Evolutionary conservation across 257 asterid species (phyloP).

Genomic region (Osmanthus fragrans): DNA sequence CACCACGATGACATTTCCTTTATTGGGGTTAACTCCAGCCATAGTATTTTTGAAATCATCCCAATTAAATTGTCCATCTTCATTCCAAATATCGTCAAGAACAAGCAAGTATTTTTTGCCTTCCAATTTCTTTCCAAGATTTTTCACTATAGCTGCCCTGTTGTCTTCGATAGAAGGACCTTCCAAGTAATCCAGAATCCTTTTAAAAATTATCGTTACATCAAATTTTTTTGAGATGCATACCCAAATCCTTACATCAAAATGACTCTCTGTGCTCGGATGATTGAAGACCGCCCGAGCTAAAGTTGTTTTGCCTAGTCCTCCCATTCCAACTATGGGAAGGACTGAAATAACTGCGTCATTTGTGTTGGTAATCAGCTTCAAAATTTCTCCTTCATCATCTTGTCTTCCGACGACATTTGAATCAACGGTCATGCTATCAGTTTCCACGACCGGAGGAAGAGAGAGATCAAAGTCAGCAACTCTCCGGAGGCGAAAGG

Average conservation of each 20-base stretch:
- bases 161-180: not conserved
- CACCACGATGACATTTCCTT: constrained; percentile 16
- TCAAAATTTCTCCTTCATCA: constrained; percentile 10
- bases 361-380: not conserved
- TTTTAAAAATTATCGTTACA: not conserved
- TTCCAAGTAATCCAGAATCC: constrained; percentile 9
- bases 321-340: constrained; percentile 32
- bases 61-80: constrained; percentile 15
- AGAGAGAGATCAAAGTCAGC: not conserved
- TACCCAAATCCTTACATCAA: constrained; percentile 22
- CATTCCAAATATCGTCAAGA: constrained; percentile 32
- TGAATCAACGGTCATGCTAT: not conserved
- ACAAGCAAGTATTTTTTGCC: constrained; percentile 21
- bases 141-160: constrained; percentile 1
- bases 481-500: constrained; percentile 3
- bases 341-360: constrained; percentile 5
- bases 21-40: not conserved
- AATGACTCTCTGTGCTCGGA: not conserved
- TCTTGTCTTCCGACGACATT: constrained; percentile 23
- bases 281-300: constrained; percentile 14
- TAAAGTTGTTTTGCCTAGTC: constrained; percentile 31
- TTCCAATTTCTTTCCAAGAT: constrained; percentile 1
- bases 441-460: not conserved
- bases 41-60: constrained; percentile 13
- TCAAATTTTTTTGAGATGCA: constrained; percentile 24